Conservation (phyloP, 2,329 filamentous ascomycete genomes). For the Exophiala aquamarina region DNA sequence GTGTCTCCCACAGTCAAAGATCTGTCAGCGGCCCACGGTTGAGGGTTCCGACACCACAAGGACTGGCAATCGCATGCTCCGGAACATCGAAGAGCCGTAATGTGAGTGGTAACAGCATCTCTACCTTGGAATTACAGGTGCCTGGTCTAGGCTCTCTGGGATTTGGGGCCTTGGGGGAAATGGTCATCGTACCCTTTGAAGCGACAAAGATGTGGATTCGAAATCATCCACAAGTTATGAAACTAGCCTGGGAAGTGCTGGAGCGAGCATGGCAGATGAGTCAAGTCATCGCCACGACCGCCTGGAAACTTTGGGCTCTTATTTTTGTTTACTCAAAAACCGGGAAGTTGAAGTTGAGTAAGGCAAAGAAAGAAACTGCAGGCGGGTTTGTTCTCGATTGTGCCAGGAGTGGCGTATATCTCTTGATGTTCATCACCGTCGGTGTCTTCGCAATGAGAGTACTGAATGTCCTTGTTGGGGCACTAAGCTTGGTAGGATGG, state of each 20-base stretch:
- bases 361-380: constrained; percentile 13
- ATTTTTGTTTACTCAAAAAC: constrained; percentile 26
- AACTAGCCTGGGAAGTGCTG: constrained; percentile 8
- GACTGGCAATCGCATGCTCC: constrained; percentile 13
- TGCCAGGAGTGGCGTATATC: constrained; percentile 21
- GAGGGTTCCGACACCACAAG: constrained; percentile 12
- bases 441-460: constrained; percentile 16
- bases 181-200: constrained; percentile 18
- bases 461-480: constrained; percentile 11
- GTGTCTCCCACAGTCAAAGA: not conserved
- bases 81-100: constrained; percentile 9
- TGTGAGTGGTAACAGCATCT: constrained; percentile 14
- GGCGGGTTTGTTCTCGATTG: constrained; percentile 21
- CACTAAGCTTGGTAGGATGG: constrained; percentile 17
- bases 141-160: constrained; percentile 9
- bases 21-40: constrained; percentile 13
- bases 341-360: constrained; percentile 21
- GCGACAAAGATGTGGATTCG: constrained; percentile 23
- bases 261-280: constrained; percentile 24
- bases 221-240: constrained; percentile 19
- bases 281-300: constrained; percentile 19
- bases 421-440: constrained; percentile 21
- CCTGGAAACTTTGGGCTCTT: constrained; percentile 17
- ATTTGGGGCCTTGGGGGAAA: constrained; percentile 9
- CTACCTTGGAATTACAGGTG: constrained; percentile 16